Percentiles rank a stretch among this genome's conserved stretches.
These are phyloP conservation scores for Aspergillus hancockii DNA, from an alignment of 495 filamentous ascomycete species.

Conservation along the genomic window DNA sequence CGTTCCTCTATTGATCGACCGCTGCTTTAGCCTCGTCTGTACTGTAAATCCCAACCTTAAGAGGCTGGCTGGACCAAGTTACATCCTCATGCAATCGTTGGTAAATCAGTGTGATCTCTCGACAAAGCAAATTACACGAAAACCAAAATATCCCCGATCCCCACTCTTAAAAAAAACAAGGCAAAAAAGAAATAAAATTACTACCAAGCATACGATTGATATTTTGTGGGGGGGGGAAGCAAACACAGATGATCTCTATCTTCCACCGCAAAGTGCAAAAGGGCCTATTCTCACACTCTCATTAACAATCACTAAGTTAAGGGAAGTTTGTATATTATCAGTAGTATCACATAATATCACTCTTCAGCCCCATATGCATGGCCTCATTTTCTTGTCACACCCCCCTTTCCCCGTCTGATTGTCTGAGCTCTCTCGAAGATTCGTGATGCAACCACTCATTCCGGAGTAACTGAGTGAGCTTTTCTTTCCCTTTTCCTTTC, in stretches of 20 bases:
- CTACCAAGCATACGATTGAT: background rate
- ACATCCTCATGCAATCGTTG: background rate
- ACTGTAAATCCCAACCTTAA: background rate
- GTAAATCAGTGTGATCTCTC: constrained; percentile 1
- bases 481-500: background rate
- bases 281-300: background rate
- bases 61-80: background rate
- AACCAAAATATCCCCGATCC: too few species aligned
- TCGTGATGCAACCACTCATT: too few species aligned
- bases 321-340: background rate
- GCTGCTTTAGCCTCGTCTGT: background rate
- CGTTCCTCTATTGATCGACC: background rate
- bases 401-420: background rate
- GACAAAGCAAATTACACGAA: background rate
- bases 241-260: constrained; percentile 6
- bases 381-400: constrained; percentile 10
- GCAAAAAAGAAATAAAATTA: background rate
- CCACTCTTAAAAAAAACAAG: too few species aligned
- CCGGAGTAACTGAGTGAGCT: background rate
- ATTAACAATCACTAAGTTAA: background rate
- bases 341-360: background rate
- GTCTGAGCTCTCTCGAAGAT: background rate
- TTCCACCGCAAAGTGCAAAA: constrained; percentile 4
- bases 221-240: background rate
- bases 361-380: constrained; percentile 12